Conservation (phyloP, 2,329 filamentous ascomycete species). For the Penicillium sp. region DNA sequence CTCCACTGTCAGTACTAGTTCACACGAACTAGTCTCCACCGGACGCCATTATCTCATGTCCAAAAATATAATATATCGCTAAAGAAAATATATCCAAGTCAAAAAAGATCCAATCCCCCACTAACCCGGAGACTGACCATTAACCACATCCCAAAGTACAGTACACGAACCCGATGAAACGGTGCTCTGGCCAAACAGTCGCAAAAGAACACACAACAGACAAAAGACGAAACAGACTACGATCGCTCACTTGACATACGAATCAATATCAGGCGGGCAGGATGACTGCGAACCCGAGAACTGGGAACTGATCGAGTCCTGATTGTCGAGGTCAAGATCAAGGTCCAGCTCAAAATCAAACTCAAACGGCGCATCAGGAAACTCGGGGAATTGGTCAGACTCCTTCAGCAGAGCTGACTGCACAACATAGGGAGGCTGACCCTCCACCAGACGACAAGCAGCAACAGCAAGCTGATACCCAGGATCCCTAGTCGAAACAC, state of each 20-base stretch:
- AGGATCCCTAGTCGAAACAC: slow-evolving; percentile 1
- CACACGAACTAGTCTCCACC: not conserved
- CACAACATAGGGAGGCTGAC: slow-evolving; percentile 21
- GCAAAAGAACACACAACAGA: slow-evolving; percentile 13
- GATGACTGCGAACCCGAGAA: slow-evolving; percentile 35
- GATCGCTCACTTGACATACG: slow-evolving; percentile 39
- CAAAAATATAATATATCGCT: not conserved
- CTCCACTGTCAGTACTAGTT: slow-evolving; percentile 1
- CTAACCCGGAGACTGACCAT: not conserved
- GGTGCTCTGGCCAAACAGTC: not conserved
- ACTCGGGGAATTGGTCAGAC: slow-evolving; percentile 30
- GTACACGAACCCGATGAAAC: slow-evolving; percentile 2
- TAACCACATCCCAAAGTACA: slow-evolving; percentile 1
- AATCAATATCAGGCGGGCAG: slow-evolving; percentile 35
- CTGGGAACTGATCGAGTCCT: slow-evolving; percentile 31
- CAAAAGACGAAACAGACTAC: slow-evolving; percentile 19
- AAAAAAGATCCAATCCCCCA: not conserved
- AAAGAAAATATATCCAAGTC: not conserved
- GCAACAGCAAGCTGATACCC: slow-evolving; percentile 1
- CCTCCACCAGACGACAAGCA: not conserved
- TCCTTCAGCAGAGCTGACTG: slow-evolving; percentile 31
- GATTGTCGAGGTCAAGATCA: not conserved
- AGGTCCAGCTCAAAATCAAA: slow-evolving; percentile 23
- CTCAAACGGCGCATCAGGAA: slow-evolving; percentile 27
- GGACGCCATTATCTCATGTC: not conserved